These are phyloP conservation scores for Aspergillus oerlinghausenensis DNA, from an alignment of 2,329 filamentous ascomycete genomes.

Conservation along the genomic window DNA sequence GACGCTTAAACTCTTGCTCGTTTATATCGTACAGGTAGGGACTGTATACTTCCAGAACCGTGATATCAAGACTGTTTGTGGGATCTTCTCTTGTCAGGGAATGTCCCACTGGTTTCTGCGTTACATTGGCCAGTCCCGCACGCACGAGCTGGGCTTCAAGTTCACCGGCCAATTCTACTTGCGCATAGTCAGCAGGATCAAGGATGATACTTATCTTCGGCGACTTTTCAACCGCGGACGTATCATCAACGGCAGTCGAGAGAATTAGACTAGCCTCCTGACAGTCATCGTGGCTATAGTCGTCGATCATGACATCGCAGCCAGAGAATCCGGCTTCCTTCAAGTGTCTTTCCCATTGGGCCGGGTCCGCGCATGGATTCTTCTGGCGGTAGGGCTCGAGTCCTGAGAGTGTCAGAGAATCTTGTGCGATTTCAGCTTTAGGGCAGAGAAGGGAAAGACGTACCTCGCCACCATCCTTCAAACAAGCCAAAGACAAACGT, in stretches of 20 bases:
- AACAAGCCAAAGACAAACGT: constrained; percentile 10
- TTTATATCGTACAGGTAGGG: constrained; percentile 4
- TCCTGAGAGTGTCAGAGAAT: constrained; percentile 1
- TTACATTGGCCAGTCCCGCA: background rate
- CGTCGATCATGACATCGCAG: constrained; percentile 12
- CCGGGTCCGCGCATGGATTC: constrained; percentile 4
- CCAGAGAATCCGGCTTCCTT: constrained; percentile 13
- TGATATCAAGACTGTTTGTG: constrained; percentile 1
- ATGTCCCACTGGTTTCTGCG: background rate
- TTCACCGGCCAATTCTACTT: background rate
- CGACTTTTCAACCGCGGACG: background rate
- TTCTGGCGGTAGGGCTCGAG: constrained; percentile 6
- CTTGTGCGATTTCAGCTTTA: background rate
- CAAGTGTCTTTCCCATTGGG: constrained; percentile 7
- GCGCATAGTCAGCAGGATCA: background rate
- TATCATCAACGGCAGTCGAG: constrained; percentile 6
- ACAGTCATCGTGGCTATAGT: constrained; percentile 7
- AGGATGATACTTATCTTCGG: background rate
- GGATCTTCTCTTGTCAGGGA: background rate
- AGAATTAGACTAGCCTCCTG: constrained; percentile 10
- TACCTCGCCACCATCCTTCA: constrained; percentile 13
- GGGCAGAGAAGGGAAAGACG: background rate
- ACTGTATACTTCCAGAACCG: constrained; percentile 2
- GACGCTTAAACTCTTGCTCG: background rate
- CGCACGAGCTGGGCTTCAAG: background rate